Conservation (phyloP, 331 rosid species). For the Malus hybrid region DNA sequence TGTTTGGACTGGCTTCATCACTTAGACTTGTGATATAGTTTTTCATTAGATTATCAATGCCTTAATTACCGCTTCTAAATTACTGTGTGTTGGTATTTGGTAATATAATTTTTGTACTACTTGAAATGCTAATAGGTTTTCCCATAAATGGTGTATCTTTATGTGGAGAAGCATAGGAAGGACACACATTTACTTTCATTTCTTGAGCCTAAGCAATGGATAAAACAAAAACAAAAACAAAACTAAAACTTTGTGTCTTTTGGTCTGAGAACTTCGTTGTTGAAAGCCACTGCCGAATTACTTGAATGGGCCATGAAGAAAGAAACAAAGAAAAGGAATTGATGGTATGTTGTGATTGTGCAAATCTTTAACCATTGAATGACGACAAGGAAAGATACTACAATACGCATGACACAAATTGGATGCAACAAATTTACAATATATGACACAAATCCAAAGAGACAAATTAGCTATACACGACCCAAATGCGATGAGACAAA, state of each 20-base stretch:
- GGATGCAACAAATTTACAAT: not conserved
- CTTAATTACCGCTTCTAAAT: not conserved
- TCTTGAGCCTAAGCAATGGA: not conserved
- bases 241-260: not conserved
- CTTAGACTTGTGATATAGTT: not conserved
- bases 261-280: not conserved
- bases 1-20: not conserved
- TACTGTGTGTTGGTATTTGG: slow-evolving; percentile 2
- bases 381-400: not conserved
- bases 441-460: not conserved
- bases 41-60: slow-evolving; percentile 2
- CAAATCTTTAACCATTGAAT: not conserved
- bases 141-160: not conserved
- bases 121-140: not conserved
- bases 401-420: not conserved
- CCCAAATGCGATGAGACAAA: not conserved
- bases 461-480: no score
- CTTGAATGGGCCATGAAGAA: not conserved
- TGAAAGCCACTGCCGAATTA: not conserved
- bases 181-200: not conserved
- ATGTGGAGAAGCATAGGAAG: not conserved
- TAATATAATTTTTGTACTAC: not conserved
- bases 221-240: no score
- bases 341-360: not conserved
- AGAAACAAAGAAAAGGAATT: not conserved